A percentile compares a stretch with the other conserved stretches of the same genome.
These are phyloP conservation scores for Leccinum fallax DNA, from an alignment of 1,284 basidiomycete species.

Conservation along the genomic window DNA sequence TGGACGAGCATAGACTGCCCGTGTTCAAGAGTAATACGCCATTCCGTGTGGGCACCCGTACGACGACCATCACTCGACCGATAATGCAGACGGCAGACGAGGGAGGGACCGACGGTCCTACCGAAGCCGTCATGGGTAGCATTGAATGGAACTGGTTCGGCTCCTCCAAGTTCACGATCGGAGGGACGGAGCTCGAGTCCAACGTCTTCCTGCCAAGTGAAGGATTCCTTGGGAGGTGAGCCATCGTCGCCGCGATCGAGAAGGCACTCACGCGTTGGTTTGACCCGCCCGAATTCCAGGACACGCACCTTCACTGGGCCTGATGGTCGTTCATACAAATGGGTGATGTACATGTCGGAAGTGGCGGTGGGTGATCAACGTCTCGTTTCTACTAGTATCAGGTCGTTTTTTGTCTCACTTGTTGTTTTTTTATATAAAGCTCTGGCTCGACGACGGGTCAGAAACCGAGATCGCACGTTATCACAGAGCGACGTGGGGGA, in stretches of 20 bases:
- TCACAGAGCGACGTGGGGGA: constrained; percentile 26
- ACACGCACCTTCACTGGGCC: constrained; percentile 32
- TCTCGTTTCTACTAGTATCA: background rate
- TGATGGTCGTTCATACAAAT: constrained; percentile 27
- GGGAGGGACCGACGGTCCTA: constrained; percentile 1
- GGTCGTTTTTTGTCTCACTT: background rate
- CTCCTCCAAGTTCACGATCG: constrained; percentile 25
- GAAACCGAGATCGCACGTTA: constrained; percentile 29
- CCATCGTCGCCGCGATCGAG: background rate
- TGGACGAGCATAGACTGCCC: constrained; percentile 22
- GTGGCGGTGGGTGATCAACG: constrained; percentile 20
- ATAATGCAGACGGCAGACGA: background rate
- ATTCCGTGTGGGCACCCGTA: constrained; percentile 26
- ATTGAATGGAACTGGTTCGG: constrained; percentile 28
- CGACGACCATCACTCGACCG: constrained; percentile 23
- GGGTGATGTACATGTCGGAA: constrained; percentile 22
- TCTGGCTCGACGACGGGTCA: constrained; percentile 25
- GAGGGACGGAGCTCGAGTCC: constrained; percentile 19
- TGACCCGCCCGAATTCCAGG: constrained; percentile 5
- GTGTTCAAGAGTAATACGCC: constrained; percentile 29
- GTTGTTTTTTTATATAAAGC: constrained; percentile 10
- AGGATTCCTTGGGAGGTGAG: constrained; percentile 24
- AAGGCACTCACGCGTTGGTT: background rate
- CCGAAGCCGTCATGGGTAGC: constrained; percentile 15
- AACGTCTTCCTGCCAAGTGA: constrained; percentile 21